Base-by-base conservation (phyloP, 495 filamentous ascomycete genomes). In the Geoglossum glabrum region DNA sequence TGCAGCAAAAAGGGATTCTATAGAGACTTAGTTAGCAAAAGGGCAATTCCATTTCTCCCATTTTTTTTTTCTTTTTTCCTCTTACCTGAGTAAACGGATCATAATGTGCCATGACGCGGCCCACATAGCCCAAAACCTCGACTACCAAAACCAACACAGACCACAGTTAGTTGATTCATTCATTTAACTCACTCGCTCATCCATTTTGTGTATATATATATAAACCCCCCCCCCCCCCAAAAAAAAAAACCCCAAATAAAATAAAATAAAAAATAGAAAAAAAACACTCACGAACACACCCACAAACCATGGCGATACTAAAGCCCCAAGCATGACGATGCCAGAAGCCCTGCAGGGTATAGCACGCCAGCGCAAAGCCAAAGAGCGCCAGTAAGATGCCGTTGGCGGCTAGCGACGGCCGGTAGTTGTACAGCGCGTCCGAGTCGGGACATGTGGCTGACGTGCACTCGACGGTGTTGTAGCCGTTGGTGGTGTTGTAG, bases 1-100 rank as follows among this genome's bases (percentile, higher is more conserved):
- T 58, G 56, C 19, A 49, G 23, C 21, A 58, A 33, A 23, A 66
- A 77, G 75, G 61, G 82, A 76, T 67, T 81, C 76, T 47, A 69
- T 73, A 46, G 33, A 23, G 38, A 11, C 4, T 19, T 45, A 56
- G 61, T 57, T 25, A 46, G 19, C 26, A 25, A 19, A 4, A 30
- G 23, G 17, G 13, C 2, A 40, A 40, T 5, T 34, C 11, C 11
- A 5, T 40, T 40, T 3, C 13, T 15, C 17, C 13, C 17, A 13
- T 40, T 8, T 40, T 40, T 40, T 40, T 40, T 13, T 31, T 1
- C 1, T 26, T 27, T 9, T 50, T 25, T 1, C 4, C 3, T 8
- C 49, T 27, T 30, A 52, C 49, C 31, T 59, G 56, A n/a, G 15
- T 55, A 56, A 65, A 65, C 1, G 63, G 62, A 54, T 65, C 64